A percentile compares a stretch with the other conserved stretches of the same genome.
Conservation (phyloP, 2,329 filamentous ascomycete species). For the Cladosporium phlei region DNA sequence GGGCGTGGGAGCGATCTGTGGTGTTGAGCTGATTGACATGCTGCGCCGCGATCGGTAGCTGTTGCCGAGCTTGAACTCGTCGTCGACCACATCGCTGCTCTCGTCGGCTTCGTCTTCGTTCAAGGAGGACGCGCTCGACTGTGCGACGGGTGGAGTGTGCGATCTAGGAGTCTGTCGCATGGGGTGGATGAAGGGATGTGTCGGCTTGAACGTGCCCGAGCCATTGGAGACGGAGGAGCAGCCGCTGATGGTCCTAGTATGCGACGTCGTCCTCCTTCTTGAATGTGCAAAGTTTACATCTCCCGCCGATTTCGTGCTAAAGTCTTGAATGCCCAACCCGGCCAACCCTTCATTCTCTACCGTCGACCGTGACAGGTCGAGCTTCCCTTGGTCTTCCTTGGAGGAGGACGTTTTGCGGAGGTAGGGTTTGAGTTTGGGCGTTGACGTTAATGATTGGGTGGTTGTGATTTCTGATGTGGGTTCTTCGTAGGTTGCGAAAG, state of each 20-base stretch:
- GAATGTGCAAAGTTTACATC: constrained; percentile 42
- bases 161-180: constrained; percentile 53
- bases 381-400: constrained; percentile 40
- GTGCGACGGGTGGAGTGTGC: constrained; percentile 49
- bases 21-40: constrained; percentile 40
- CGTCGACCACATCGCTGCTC: constrained; percentile 40
- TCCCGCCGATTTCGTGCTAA: constrained; percentile 33
- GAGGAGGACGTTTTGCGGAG: constrained; percentile 50
- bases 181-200: constrained; percentile 50
- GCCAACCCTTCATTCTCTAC: constrained; percentile 50
- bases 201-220: constrained; percentile 44
- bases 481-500: constrained; percentile 30
- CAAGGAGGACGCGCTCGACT: constrained; percentile 47
- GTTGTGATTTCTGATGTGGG: constrained; percentile 14
- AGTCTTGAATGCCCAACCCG: constrained; percentile 53
- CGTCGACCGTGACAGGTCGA: constrained; percentile 53
- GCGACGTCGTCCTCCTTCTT: constrained; percentile 37
- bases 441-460: constrained; percentile 19
- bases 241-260: constrained; percentile 52
- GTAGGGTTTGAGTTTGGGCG: constrained; percentile 51
- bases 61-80: constrained; percentile 39
- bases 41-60: constrained; percentile 37
- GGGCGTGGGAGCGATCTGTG: constrained; percentile 23
- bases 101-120: constrained; percentile 40
- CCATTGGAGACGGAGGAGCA: constrained; percentile 50